Conservation (phyloP, 371 early-diverging fungal species). For the Smittium culicis region DNA sequence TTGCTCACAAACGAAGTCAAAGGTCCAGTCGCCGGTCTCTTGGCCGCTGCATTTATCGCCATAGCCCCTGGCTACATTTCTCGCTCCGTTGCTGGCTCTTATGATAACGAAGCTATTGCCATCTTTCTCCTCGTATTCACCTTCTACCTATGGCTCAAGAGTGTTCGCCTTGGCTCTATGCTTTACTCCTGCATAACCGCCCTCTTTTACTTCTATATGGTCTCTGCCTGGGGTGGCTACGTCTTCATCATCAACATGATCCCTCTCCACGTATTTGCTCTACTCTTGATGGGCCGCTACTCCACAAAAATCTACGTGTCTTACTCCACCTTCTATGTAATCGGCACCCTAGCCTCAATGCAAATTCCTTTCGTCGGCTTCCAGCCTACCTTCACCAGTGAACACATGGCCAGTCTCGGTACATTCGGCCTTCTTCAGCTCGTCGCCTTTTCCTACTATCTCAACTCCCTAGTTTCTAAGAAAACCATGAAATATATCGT, state of each 20-base stretch:
- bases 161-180: conserved; percentile 82
- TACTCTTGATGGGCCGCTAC: conserved; percentile 92
- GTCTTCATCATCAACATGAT: conserved; percentile 97
- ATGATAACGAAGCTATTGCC: conserved; percentile 98
- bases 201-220: conserved; percentile 97
- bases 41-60: conserved; percentile 93
- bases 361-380: conserved; percentile 98
- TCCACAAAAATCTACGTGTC: conserved; percentile 84
- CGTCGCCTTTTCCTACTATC: conserved; percentile 69
- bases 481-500: conserved; percentile 55
- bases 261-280: conserved; percentile 87
- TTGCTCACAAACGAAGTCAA: conserved; percentile 79
- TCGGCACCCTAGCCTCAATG: conserved; percentile 94
- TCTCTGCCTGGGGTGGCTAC: conserved; percentile 99
- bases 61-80: conserved; percentile 98
- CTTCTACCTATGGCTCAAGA: conserved; percentile 92
- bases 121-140: conserved; percentile 95
- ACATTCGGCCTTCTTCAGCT: conserved; percentile 50
- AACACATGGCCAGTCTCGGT: conserved; percentile 98
- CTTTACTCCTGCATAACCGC: conserved; percentile 75
- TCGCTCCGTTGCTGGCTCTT: conserved; percentile 97
- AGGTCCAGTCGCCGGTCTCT: conserved; percentile 77
- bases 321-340: conserved; percentile 90
- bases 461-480: conserved; percentile 63
- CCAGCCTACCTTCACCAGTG: conserved; percentile 89